Conservation (phyloP, 257 asterid genomes). For the Oldenlandia corymbosa region DNA sequence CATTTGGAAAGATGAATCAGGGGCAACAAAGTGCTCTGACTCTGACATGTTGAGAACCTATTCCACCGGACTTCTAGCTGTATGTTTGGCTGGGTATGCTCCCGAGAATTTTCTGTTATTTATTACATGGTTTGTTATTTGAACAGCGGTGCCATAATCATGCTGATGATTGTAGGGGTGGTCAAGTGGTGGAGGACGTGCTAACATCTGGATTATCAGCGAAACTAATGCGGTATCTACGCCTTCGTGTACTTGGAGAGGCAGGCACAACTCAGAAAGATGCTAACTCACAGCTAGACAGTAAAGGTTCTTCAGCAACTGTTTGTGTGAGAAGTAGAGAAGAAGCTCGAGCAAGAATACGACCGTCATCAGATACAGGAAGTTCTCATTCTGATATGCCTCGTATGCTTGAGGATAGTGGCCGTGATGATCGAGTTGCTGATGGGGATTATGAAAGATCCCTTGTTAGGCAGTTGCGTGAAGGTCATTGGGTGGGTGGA, state of each 20-base stretch:
- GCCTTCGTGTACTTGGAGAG: constrained; percentile 73
- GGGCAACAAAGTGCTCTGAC: constrained; percentile 54
- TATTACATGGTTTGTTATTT: neutral
- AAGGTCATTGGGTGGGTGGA: constrained; percentile 61
- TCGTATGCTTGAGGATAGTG: constrained; percentile 36
- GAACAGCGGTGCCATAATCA: constrained; percentile 2
- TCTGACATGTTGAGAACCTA: constrained; percentile 79
- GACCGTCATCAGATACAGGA: constrained; percentile 50
- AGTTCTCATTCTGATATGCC: constrained; percentile 48
- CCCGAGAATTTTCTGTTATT: constrained; percentile 14
- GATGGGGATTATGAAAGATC: constrained; percentile 48
- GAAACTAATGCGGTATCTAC: constrained; percentile 81
- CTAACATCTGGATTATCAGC: constrained; percentile 88
- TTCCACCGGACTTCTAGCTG: constrained; percentile 90
- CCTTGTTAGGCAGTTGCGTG: constrained; percentile 36
- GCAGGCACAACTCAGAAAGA: constrained; percentile 60
- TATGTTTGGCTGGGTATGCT: constrained; percentile 66
- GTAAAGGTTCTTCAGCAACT: constrained; percentile 38
- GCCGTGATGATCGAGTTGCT: constrained; percentile 31
- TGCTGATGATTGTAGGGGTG: constrained; percentile 52
- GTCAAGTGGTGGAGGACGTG: constrained; percentile 92
- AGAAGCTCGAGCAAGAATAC: constrained; percentile 59
- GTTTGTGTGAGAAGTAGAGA: constrained; percentile 52
- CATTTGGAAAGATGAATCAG: constrained; percentile 58
- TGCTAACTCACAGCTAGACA: constrained; percentile 38